Base-by-base conservation (phyloP, 2,329 filamentous ascomycete genomes). In the Colletotrichum cereale region DNA sequence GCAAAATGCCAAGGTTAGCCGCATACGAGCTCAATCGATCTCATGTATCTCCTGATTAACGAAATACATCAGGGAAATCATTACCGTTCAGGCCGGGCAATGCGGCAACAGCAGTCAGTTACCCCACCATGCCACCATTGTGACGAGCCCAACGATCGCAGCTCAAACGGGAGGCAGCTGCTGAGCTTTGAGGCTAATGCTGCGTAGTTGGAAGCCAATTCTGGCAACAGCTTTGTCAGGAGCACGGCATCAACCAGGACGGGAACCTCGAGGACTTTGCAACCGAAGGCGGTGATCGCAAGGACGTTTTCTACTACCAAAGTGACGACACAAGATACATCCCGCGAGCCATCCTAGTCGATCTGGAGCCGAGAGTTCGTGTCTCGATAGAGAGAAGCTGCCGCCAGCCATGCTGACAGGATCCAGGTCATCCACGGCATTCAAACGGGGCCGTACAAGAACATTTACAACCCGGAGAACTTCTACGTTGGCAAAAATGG, bases 401-500 rank as follows among this genome's bases (percentile, higher is more conserved):
- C 18, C 10, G 3, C 5, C 31, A 18, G 2, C 18, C 6, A 55
- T 55, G 34, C 64, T 72, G 61, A 68, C 21, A 11, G n/a, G 14
- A 11, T 36, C 16, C 74, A 86, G 91, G 92, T 98, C 74, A 93
- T 99, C 79, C 93, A 98, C 80, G 86, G 91, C 73, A 99, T 99
- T 76, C 96, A 98, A 84, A 92, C 92, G 12, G 95, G 96, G 1
- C 92, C 95, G 0, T 99, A 99, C 86, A 94, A 92, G 82, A 98
- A 99, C 81, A 99, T 99, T 72, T 99, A 99, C 89, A 99, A 99
- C 80, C 96, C 96, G 0, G 96, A 99, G 83, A 99, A 99, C 86
- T 98, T 98, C 84, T 99, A 97, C 81, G 90, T 98, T 64, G 94
- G 96, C 77, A 97, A 97, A 81, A 93, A 96, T 83, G 96, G 96